Percentiles rank a stretch among this genome's conserved stretches.
phyloP scores from a whole-genome alignment of 257 asterid genomes.

The Cruciata laevipes region DNA sequence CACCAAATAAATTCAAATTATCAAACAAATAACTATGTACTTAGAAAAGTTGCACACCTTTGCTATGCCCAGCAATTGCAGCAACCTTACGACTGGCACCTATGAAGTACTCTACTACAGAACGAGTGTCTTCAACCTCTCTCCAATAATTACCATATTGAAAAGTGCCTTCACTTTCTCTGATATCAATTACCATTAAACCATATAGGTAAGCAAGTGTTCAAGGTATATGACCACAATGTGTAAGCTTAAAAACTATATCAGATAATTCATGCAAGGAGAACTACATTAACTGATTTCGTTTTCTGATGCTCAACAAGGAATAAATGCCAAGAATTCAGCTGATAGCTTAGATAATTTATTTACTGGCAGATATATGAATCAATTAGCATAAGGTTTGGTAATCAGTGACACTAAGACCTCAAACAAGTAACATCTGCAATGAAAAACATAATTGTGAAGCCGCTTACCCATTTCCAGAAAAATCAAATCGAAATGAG shows the following conservation, averaged over 20 bases:
- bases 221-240: not conserved
- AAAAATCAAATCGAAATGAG: slow-evolving; percentile 64
- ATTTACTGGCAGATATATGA: not conserved
- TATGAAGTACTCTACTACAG: slow-evolving; percentile 61
- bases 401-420: not conserved
- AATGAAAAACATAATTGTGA: slow-evolving; percentile 2
- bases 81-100: slow-evolving; percentile 40
- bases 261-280: not conserved
- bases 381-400: not conserved
- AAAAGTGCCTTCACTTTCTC: slow-evolving; percentile 91
- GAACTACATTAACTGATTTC: not conserved
- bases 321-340: not conserved
- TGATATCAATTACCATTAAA: slow-evolving; percentile 25
- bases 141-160: slow-evolving; percentile 53
- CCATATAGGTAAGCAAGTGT: not conserved
- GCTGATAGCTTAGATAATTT: not conserved
- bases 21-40: not conserved
- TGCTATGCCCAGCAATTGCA: slow-evolving; percentile 83
- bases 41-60: slow-evolving; percentile 41
- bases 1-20: not conserved
- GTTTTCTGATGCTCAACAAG: slow-evolving; percentile 3
- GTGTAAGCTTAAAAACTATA: not conserved
- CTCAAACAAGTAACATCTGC: not conserved
- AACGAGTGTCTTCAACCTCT: slow-evolving; percentile 70
- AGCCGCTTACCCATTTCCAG: slow-evolving; percentile 75